phyloP scores from a whole-genome alignment of 1,139 yeast genomes.

The Blastobotrys arbuscula region DNA sequence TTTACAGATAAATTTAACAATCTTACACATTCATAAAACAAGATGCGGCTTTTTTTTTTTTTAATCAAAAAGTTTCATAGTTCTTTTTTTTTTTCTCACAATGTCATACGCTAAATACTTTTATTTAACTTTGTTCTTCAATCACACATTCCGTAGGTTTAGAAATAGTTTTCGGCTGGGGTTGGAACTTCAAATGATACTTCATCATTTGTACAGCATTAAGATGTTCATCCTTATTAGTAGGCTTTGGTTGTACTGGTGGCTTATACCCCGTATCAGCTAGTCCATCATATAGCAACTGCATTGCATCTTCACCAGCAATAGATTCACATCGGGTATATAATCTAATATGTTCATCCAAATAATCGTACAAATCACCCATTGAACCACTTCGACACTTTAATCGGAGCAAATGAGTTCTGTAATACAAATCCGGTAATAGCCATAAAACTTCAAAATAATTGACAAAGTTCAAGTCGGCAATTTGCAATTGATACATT shows the following conservation, averaged over 20 bases:
- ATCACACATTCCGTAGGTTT: neutral
- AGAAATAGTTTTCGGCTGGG: neutral
- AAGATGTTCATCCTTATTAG: constrained; percentile 9
- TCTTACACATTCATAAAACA: too few relatives aligned
- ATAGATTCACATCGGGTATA: constrained; percentile 6
- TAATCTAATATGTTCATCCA: constrained; percentile 10
- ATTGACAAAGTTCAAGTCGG: constrained; percentile 8
- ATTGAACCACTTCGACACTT: constrained; percentile 6
- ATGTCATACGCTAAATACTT: too few relatives aligned
- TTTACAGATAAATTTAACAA: too few relatives aligned
- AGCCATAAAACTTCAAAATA: constrained; percentile 10
- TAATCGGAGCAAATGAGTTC: constrained; percentile 10
- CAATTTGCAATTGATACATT: constrained; percentile 10
- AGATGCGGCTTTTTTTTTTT: too few relatives aligned
- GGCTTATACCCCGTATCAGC: constrained; percentile 10
- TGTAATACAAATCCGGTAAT: constrained; percentile 8
- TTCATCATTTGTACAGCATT: constrained; percentile 10
- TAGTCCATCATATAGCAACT: constrained; percentile 8
- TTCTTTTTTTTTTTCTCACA: neutral
- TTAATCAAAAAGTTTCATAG: neutral
- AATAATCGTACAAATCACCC: constrained; percentile 9
- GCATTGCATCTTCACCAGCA: constrained; percentile 11
- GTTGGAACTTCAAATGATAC: constrained; percentile 10
- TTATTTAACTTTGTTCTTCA: neutral
- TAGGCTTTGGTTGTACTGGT: constrained; percentile 8